phyloP scores from a whole-genome alignment of 2,329 filamentous ascomycete species.

The Pestalotiopsis sp. region DNA sequence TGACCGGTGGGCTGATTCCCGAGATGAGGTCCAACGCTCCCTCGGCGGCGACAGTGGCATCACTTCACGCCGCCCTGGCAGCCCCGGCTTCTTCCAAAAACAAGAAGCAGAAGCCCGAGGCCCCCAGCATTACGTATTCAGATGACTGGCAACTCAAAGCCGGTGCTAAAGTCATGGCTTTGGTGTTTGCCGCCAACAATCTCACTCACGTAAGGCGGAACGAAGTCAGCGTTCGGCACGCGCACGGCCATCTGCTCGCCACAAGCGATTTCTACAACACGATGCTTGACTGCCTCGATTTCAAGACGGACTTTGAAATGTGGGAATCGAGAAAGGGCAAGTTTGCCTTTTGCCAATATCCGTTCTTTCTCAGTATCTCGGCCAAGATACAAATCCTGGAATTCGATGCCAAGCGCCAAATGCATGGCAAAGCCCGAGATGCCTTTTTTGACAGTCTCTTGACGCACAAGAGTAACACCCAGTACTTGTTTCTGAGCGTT shows the following conservation, averaged over 20 bases:
- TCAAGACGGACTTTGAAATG: constrained; percentile 82
- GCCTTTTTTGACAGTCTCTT: constrained; percentile 91
- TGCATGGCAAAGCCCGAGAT: constrained; percentile 85
- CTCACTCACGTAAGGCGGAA: constrained; percentile 39
- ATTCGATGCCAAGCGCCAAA: constrained; percentile 84
- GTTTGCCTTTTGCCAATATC: constrained; percentile 91
- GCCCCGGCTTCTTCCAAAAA: constrained; percentile 53
- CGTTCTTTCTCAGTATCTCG: constrained; percentile 88
- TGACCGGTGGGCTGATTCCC: constrained; percentile 71
- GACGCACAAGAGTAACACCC: constrained; percentile 71
- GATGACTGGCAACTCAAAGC: constrained; percentile 92
- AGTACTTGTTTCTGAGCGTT: constrained; percentile 77
- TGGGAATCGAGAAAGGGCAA: constrained; percentile 78
- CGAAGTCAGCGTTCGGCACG: constrained; percentile 38
- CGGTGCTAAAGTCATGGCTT: constrained; percentile 75
- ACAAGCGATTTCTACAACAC: constrained; percentile 89
- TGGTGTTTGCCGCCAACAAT: constrained; percentile 84
- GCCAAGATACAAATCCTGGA: constrained; percentile 91
- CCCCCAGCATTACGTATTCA: constrained; percentile 59
- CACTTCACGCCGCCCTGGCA: constrained; percentile 77
- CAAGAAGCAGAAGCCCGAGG: constrained; percentile 56
- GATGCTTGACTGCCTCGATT: constrained; percentile 81
- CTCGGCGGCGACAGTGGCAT: constrained; percentile 62
- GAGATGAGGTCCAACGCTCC: constrained; percentile 66
- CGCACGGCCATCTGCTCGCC: constrained; percentile 69